Conservation (phyloP, 2,329 filamentous ascomycete species). For the Sordariomycetes sp. region DNA sequence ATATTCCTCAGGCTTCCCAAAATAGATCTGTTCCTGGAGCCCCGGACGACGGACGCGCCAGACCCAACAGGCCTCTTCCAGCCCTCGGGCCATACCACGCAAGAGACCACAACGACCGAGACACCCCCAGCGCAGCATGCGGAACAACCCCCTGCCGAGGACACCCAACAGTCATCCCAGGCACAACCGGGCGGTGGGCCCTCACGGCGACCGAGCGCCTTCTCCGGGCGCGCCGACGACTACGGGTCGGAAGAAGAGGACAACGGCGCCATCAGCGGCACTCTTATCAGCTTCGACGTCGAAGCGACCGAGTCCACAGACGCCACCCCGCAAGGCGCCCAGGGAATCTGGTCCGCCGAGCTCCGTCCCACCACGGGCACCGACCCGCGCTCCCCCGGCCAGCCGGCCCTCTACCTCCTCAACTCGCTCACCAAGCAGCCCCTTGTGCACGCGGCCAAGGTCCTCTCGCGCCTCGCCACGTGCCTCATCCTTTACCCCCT, state of each 20-base stretch:
- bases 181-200: background rate
- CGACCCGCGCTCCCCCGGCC: constrained; percentile 15
- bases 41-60: background rate
- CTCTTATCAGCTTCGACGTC: constrained; percentile 51
- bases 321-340: constrained; percentile 19
- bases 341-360: constrained; percentile 48
- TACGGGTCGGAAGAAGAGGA: constrained; percentile 47
- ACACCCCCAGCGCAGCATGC: background rate
- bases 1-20: constrained; percentile 20
- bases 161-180: background rate
- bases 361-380: constrained; percentile 35
- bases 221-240: constrained; percentile 30
- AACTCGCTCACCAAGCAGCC: constrained; percentile 37
- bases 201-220: constrained; percentile 1
- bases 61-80: background rate
- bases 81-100: background rate
- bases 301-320: constrained; percentile 44
- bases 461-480: constrained; percentile 30
- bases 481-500: constrained; percentile 32
- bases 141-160: background rate
- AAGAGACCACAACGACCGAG: background rate
- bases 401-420: constrained; percentile 28
- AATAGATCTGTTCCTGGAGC: background rate
- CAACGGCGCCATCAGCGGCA: constrained; percentile 41
- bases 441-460: constrained; percentile 36